Evolutionary conservation across 1,284 basidiomycete genomes (phyloP).

Genomic region (Cryptococcus jaspeensis): DNA sequence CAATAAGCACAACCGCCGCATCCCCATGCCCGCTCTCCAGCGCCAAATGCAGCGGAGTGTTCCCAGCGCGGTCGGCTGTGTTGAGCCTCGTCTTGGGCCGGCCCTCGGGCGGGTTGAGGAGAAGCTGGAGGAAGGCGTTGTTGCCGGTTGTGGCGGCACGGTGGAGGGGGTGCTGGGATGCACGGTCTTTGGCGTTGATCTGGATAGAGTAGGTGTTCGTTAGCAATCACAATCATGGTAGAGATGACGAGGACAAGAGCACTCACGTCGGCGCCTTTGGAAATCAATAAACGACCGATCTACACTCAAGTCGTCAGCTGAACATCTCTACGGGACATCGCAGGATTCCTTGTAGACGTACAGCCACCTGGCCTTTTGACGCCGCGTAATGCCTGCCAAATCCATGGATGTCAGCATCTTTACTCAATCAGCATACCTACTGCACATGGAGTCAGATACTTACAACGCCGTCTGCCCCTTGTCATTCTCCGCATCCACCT

Average conservation of each 20-base stretch:
- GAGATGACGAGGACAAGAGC: constrained; percentile 23
- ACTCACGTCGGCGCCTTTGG: constrained; percentile 78
- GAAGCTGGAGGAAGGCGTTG: constrained; percentile 74
- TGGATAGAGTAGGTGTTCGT: constrained; percentile 39
- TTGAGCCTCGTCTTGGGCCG: constrained; percentile 79
- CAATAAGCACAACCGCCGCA: constrained; percentile 81
- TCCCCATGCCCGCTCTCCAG: constrained; percentile 92
- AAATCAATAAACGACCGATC: constrained; percentile 82
- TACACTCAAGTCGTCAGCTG: constrained; percentile 51
- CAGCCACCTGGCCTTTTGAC: constrained; percentile 84
- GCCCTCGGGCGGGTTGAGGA: constrained; percentile 71
- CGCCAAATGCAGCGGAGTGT: constrained; percentile 92
- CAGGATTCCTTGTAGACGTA: constrained; percentile 50
- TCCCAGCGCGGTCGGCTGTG: constrained; percentile 79
- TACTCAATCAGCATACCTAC: not conserved
- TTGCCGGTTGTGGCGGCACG: constrained; percentile 93
- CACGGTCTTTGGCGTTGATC: constrained; percentile 89
- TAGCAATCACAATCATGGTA: constrained; percentile 3
- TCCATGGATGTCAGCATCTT: not conserved
- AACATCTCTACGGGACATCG: not conserved
- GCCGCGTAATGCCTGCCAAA: constrained; percentile 77
- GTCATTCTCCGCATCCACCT: constrained; percentile 75
- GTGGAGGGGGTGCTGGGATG: constrained; percentile 85
- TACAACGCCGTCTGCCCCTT: constrained; percentile 86
- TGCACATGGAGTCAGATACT: constrained; percentile 40